A percentile compares a stretch with the other conserved stretches of the same genome.
Conservation (phyloP, 345 rosid genomes). For the Acer yangbiense region DNA sequence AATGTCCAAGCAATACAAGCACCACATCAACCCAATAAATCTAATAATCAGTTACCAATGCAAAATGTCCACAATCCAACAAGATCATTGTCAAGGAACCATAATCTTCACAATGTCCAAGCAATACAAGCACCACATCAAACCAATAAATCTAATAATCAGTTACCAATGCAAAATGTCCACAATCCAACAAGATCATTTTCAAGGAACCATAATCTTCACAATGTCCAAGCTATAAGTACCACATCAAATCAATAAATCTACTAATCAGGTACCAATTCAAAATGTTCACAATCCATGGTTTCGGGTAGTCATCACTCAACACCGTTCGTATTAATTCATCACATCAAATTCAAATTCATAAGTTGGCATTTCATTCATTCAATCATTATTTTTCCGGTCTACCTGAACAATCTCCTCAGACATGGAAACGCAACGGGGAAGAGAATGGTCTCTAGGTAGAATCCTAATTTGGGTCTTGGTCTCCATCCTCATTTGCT, state of each 20-base stretch:
- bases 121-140: background rate
- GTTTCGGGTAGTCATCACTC: background rate
- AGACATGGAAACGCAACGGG: slow-evolving; percentile 78
- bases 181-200: background rate
- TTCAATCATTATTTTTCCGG: background rate
- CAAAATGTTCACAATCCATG: background rate
- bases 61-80: background rate
- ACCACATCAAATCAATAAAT: background rate
- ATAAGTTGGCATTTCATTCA: background rate
- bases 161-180: background rate
- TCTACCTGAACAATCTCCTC: slow-evolving; percentile 98
- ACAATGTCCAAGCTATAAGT: background rate
- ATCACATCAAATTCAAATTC: too few species aligned
- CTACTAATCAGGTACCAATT: background rate
- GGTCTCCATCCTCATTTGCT: slow-evolving; percentile 98
- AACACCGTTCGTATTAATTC: too few species aligned
- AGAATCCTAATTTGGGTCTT: slow-evolving; percentile 98
- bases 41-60: background rate
- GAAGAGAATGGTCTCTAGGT: slow-evolving; percentile 85
- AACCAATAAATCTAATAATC: background rate
- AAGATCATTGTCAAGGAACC: background rate
- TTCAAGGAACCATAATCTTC: background rate
- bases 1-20: slow-evolving; percentile 9
- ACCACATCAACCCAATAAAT: background rate
- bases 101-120: slow-evolving; percentile 1